These are phyloP conservation scores for Sodiomyces alkalinus DNA, from an alignment of 2,329 filamentous ascomycete genomes.

Conservation along the genomic window DNA sequence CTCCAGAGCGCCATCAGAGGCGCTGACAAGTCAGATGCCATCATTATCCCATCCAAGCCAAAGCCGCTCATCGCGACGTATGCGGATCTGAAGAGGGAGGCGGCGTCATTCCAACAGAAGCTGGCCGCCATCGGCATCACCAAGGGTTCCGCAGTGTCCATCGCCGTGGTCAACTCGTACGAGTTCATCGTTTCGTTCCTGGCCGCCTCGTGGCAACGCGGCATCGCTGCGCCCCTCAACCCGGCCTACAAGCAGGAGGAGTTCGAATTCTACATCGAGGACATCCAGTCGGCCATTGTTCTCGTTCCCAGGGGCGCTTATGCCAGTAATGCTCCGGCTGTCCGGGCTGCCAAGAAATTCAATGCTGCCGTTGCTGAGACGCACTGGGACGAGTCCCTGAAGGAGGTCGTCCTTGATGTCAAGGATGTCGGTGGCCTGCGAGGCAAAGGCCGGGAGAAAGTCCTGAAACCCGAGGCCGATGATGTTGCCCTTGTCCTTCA, in stretches of 20 bases:
- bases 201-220: slow-evolving; percentile 72
- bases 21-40: slow-evolving; percentile 32
- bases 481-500: slow-evolving; percentile 73
- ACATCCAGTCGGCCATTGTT: slow-evolving; percentile 65
- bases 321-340: slow-evolving; percentile 50
- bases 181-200: slow-evolving; percentile 82
- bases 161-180: slow-evolving; percentile 71
- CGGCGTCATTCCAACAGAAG: slow-evolving; percentile 59
- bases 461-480: slow-evolving; percentile 45
- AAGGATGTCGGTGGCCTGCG: slow-evolving; percentile 58
- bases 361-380: slow-evolving; percentile 75
- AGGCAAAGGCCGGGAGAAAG: slow-evolving; percentile 21
- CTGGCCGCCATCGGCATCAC: slow-evolving; percentile 61
- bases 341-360: slow-evolving; percentile 64
- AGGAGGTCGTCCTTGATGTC: slow-evolving; percentile 60
- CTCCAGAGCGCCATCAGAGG: slow-evolving; percentile 35
- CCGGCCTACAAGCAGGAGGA: slow-evolving; percentile 79
- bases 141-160: slow-evolving; percentile 58
- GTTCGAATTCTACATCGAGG: slow-evolving; percentile 85
- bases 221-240: slow-evolving; percentile 74
- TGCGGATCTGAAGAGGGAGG: slow-evolving; percentile 47
- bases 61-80: slow-evolving; percentile 53
- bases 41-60: slow-evolving; percentile 58
- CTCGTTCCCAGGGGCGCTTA: slow-evolving; percentile 61
- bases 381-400: slow-evolving; percentile 53